Conservation (phyloP, 139 green algal species). For the Spirogloea muscicola region DNA sequence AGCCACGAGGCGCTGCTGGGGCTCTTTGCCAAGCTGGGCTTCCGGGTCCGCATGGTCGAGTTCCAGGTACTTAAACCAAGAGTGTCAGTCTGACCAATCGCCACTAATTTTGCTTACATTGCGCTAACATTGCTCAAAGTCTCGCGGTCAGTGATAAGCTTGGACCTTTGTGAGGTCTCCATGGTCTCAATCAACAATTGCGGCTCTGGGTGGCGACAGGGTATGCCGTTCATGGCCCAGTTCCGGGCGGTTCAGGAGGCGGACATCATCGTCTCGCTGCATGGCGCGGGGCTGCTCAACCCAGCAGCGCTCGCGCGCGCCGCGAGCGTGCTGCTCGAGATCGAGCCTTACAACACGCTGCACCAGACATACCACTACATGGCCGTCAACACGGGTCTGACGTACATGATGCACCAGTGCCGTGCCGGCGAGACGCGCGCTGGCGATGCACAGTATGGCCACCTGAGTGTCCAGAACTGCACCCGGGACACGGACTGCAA, state of each 20-base stretch:
- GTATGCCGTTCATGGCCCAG: constrained; percentile 25
- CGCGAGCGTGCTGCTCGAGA: constrained; percentile 8
- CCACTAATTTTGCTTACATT: too few species aligned
- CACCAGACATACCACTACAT: constrained; percentile 21
- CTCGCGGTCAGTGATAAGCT: too few species aligned
- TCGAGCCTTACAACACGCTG: constrained; percentile 11
- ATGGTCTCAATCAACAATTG: too few species aligned
- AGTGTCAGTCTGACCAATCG: too few species aligned
- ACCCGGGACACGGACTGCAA: constrained; percentile 1
- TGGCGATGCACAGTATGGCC: constrained; percentile 11
- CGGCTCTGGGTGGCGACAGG: too few species aligned
- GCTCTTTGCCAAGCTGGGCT: too few species aligned
- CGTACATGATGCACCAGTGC: constrained; percentile 19
- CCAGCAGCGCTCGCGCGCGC: not conserved
- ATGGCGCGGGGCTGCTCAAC: constrained; percentile 22
- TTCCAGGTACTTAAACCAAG: too few species aligned
- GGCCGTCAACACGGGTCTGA: not conserved
- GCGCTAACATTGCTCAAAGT: too few species aligned
- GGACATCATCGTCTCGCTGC: constrained; percentile 35
- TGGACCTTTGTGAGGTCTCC: too few species aligned
- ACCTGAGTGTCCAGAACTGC: not conserved
- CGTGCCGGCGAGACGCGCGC: constrained; percentile 1
- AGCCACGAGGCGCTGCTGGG: constrained; percentile 4
- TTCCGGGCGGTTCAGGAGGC: not conserved
- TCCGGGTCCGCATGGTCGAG: too few species aligned